Percentiles rank a stretch among this genome's conserved stretches.
These are phyloP conservation scores for Yarrowia osloensis DNA, from an alignment of 805 yeast genomes.

Conservation along the genomic window DNA sequence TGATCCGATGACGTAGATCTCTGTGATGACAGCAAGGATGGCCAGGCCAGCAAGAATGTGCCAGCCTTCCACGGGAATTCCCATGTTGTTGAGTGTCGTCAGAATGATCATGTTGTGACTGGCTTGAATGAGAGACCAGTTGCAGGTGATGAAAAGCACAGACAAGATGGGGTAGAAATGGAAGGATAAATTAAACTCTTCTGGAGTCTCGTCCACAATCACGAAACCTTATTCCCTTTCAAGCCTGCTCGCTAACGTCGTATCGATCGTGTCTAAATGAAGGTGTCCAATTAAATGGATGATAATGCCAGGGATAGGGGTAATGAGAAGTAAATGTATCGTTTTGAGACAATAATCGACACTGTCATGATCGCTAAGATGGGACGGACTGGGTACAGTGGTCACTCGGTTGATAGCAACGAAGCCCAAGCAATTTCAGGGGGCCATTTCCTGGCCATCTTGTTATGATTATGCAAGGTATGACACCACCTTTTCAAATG, in stretches of 20 bases:
- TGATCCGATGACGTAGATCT: conserved; percentile 20
- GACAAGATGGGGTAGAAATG: not conserved
- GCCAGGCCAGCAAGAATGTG: conserved; percentile 24
- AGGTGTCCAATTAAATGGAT: not conserved
- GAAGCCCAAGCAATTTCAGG: no score
- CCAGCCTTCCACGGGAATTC: conserved; percentile 29
- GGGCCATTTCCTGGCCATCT: not conserved
- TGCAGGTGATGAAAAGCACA: conserved; percentile 8
- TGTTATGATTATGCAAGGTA: conserved; percentile 12
- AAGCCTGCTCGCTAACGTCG: conserved; percentile 10
- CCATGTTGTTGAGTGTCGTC: conserved; percentile 20
- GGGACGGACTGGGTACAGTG: no score
- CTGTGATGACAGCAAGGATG: conserved; percentile 12
- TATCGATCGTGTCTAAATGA: conserved; percentile 7
- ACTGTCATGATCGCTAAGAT: not conserved
- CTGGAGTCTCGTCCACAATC: not conserved
- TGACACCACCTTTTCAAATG: conserved; percentile 14
- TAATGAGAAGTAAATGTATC: not conserved
- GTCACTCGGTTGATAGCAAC: no score
- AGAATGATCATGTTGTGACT: conserved; percentile 26
- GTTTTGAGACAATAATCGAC: not conserved
- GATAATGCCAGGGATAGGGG: conserved; percentile 8
- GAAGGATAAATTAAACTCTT: conserved; percentile 12
- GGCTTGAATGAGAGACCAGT: not conserved
- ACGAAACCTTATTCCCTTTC: not conserved